These are phyloP conservation scores for Arachis monticola DNA, from an alignment of 331 rosid genomes.

Conservation along the genomic window DNA sequence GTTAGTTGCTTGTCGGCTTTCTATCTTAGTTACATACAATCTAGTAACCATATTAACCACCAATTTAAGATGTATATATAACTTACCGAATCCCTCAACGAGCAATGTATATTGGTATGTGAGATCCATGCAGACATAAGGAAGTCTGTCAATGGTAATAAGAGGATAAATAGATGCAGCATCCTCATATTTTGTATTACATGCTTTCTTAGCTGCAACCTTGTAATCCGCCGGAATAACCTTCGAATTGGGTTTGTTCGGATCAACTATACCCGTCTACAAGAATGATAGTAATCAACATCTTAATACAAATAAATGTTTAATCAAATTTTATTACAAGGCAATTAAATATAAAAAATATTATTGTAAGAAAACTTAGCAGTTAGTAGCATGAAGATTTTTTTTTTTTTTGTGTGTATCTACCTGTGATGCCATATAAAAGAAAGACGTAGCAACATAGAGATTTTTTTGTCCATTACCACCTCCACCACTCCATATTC, in stretches of 20 bases:
- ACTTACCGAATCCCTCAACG: slow-evolving; percentile 63
- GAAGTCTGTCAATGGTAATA: slow-evolving; percentile 41
- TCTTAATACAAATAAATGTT: background rate
- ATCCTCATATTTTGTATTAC: slow-evolving; percentile 32
- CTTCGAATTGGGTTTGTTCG: slow-evolving; percentile 48
- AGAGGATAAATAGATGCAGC: slow-evolving; percentile 49
- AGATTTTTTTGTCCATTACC: slow-evolving; percentile 74
- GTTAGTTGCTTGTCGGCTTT: too few species aligned
- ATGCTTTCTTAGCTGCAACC: slow-evolving; percentile 55
- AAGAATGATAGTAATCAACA: background rate
- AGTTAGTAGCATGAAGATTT: too few species aligned
- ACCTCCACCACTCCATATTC: slow-evolving; percentile 55
- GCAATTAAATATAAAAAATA: too few species aligned
- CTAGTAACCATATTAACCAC: too few species aligned
- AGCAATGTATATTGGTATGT: slow-evolving; percentile 49
- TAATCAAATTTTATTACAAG: too few species aligned
- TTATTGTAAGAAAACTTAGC: too few species aligned
- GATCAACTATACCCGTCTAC: slow-evolving; percentile 65
- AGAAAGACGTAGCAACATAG: slow-evolving; percentile 72
- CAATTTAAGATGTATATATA: too few species aligned
- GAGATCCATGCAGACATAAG: slow-evolving; percentile 80
- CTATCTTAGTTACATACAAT: too few species aligned
- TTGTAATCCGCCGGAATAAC: slow-evolving; percentile 49
- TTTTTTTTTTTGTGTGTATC: background rate
- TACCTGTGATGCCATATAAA: slow-evolving; percentile 71